These are phyloP conservation scores for Breynia disticha DNA, from an alignment of 441 rosid genomes.

Conservation along the genomic window DNA sequence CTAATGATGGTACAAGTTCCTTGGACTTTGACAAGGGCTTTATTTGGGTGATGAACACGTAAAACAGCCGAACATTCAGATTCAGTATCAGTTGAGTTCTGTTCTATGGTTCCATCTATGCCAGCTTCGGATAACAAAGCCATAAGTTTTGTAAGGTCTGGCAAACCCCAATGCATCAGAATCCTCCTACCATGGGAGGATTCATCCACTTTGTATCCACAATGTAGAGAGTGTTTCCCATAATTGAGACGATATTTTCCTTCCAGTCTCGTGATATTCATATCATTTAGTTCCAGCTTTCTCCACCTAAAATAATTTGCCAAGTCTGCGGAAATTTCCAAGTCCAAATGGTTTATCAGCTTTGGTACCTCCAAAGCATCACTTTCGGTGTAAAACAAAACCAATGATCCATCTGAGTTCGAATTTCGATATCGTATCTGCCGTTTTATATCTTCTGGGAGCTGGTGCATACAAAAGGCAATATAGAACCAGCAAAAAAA, in stretches of 20 bases:
- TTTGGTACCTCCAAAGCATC: conserved; percentile 36
- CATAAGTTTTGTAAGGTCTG: conserved; percentile 37
- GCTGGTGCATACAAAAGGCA: conserved; percentile 18
- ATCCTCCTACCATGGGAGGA: conserved; percentile 22
- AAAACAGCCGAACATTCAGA: conserved; percentile 16
- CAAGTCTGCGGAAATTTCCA: conserved; percentile 49
- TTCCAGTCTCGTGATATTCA: conserved; percentile 42
- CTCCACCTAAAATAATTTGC: conserved; percentile 40
- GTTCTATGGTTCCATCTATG: conserved; percentile 36
- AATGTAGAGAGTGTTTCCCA: conserved; percentile 37
- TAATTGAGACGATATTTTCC: conserved; percentile 42
- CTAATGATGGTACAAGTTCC: conserved; percentile 29
- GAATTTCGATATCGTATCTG: conserved; percentile 21
- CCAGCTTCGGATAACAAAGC: conserved; percentile 38
- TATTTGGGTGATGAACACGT: conserved; percentile 27
- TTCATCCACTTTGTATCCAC: conserved; percentile 21
- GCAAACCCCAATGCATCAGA: conserved; percentile 40
- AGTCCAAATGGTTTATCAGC: conserved; percentile 20
- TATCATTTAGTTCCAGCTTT: conserved; percentile 25
- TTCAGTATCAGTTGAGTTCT: conserved; percentile 17
- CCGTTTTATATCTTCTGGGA: conserved; percentile 46
- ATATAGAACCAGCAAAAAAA: not conserved
- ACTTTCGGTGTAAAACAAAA: conserved; percentile 40
- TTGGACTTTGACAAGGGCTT: conserved; percentile 37
- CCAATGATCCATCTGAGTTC: conserved; percentile 18